Evolutionary conservation across 352 stramenopile genomes (phyloP).

Genomic region (Aphanomyces invadans): DNA sequence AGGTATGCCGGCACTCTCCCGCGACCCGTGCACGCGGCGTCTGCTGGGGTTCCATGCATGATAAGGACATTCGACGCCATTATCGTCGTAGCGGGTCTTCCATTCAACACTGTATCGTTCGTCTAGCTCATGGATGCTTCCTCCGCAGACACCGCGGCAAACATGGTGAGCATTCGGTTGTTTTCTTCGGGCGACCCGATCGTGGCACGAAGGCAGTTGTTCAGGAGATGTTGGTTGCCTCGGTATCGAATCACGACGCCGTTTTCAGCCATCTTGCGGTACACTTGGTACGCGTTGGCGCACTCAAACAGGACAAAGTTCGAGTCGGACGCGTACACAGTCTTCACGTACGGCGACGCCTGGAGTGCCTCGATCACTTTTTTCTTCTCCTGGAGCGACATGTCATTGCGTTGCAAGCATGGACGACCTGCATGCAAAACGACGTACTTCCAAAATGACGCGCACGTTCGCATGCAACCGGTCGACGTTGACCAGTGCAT

Average conservation of each 20-base stretch:
- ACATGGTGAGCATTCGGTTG: slow-evolving; percentile 84
- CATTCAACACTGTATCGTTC: neutral
- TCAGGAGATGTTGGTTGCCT: slow-evolving; percentile 93
- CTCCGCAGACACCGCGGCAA: slow-evolving; percentile 29
- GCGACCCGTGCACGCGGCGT: too few species aligned
- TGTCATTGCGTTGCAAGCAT: slow-evolving; percentile 1
- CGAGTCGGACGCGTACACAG: slow-evolving; percentile 92
- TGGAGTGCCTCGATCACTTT: slow-evolving; percentile 77
- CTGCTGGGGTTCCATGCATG: neutral
- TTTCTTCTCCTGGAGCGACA: slow-evolving; percentile 69
- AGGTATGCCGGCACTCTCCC: too few species aligned
- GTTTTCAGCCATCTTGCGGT: slow-evolving; percentile 89
- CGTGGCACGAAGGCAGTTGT: slow-evolving; percentile 92
- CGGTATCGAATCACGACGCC: slow-evolving; percentile 96
- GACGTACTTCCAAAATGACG: slow-evolving; percentile 32
- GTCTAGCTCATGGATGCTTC: neutral
- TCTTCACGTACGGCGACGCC: slow-evolving; percentile 86
- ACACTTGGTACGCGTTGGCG: slow-evolving; percentile 83
- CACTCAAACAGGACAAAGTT: slow-evolving; percentile 97
- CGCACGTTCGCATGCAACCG: slow-evolving; percentile 53
- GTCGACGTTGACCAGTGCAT: slow-evolving; percentile 52
- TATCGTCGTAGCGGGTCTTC: neutral
- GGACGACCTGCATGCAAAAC: neutral
- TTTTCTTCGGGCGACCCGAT: slow-evolving; percentile 93
- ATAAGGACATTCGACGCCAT: neutral